These are phyloP conservation scores for Cryptococcus sp. DNA, from an alignment of 1,284 basidiomycete species.

Conservation along the genomic window DNA sequence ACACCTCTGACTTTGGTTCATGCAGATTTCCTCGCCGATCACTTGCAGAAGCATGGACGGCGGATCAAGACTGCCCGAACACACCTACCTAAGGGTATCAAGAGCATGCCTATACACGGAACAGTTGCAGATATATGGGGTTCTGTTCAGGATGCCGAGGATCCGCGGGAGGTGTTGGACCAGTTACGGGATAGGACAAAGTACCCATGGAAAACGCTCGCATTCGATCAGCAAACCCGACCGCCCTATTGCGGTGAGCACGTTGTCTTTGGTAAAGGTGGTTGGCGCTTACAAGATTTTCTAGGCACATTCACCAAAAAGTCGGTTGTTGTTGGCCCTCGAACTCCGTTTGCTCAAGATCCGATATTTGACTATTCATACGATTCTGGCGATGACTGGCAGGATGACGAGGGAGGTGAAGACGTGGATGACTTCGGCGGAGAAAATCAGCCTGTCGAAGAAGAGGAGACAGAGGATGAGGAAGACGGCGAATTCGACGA, in stretches of 20 bases:
- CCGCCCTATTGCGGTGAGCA: conserved; percentile 48
- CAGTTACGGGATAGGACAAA: conserved; percentile 36
- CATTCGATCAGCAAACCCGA: conserved; percentile 49
- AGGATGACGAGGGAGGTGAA: conserved; percentile 50
- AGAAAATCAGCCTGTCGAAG: not conserved
- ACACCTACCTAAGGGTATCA: conserved; percentile 32
- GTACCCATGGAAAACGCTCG: conserved; percentile 50
- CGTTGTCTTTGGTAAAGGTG: not conserved
- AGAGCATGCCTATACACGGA: conserved; percentile 37
- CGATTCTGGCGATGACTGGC: conserved; percentile 53
- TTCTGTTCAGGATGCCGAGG: conserved; percentile 43
- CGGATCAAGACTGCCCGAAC: conserved; percentile 1
- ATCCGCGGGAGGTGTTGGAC: conserved; percentile 44
- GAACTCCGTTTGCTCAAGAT: conserved; percentile 51
- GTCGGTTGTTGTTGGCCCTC: conserved; percentile 48
- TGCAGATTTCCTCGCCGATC: conserved; percentile 35
- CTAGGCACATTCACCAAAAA: conserved; percentile 49
- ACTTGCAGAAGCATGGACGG: conserved; percentile 23
- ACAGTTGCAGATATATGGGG: conserved; percentile 42
- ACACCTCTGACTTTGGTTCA: not conserved
- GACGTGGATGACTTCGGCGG: conserved; percentile 45
- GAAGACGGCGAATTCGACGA: conserved; percentile 48
- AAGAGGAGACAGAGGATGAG: conserved; percentile 26
- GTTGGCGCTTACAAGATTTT: not conserved
- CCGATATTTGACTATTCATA: conserved; percentile 52